Percentiles rank a stretch among this genome's conserved stretches.
Evolutionary conservation across 495 filamentous ascomycete genomes (phyloP).

Genomic region (Aeminium ludgeri): DNA sequence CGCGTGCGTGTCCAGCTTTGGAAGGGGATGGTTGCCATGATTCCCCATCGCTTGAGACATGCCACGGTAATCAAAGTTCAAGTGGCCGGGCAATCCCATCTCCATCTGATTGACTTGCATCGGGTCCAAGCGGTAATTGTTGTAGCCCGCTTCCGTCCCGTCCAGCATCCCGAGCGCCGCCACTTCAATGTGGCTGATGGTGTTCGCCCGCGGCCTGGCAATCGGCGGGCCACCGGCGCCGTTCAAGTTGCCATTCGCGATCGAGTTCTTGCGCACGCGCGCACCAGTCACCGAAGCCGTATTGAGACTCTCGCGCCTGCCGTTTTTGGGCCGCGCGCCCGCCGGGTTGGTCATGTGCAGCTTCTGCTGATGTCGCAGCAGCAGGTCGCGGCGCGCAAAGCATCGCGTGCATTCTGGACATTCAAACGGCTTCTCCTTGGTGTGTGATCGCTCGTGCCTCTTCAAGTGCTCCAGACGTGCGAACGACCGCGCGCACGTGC

Average conservation of each 20-base stretch:
- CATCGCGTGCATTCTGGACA: slow-evolving; percentile 90
- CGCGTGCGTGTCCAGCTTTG: slow-evolving; percentile 69
- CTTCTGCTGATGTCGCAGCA: slow-evolving; percentile 96
- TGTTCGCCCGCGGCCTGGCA: slow-evolving; percentile 80
- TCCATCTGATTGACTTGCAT: no score
- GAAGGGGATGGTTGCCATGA: slow-evolving; percentile 45
- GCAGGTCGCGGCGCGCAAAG: slow-evolving; percentile 84
- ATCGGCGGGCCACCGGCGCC: slow-evolving; percentile 30
- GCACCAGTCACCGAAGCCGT: slow-evolving; percentile 24
- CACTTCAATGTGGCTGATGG: slow-evolving; percentile 85
- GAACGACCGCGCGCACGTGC: slow-evolving; percentile 83
- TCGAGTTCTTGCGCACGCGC: slow-evolving; percentile 81
- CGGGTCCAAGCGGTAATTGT: no score
- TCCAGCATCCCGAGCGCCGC: slow-evolving; percentile 56
- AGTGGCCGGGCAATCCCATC: slow-evolving; percentile 43
- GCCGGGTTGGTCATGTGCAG: slow-evolving; percentile 91
- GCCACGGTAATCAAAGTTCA: slow-evolving; percentile 47
- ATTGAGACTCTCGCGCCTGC: slow-evolving; percentile 63
- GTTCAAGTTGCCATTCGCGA: slow-evolving; percentile 41
- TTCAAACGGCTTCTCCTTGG: slow-evolving; percentile 98
- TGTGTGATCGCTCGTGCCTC: slow-evolving; percentile 94
- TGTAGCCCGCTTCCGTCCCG: no score
- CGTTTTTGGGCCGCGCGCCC: slow-evolving; percentile 71
- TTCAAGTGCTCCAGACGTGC: slow-evolving; percentile 94
- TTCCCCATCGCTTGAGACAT: slow-evolving; percentile 53